Evolutionary conservation across 192 early-diverging fungal species (phyloP), one percentile per base, ranked within the genome.

Genomic region (Oehlia diaphana): DNA sequence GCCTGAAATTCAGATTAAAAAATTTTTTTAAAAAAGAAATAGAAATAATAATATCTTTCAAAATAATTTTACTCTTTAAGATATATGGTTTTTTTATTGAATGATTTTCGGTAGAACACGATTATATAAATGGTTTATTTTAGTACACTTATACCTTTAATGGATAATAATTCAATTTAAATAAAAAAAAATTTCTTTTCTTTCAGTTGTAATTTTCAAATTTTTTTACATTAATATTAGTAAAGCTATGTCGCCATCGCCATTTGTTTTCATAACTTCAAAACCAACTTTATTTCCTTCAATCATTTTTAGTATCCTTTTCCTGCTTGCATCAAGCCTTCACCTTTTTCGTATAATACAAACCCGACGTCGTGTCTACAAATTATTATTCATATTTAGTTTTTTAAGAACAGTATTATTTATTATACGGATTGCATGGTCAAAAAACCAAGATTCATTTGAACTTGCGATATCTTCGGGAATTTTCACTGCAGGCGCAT

Each of bases 291-390:
- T 73, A n/a, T 4, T 6, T 47, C 42, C 39, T 7, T 50, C 71
- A 53, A 73, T 50, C 8, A 50, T 50, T 23, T 73, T 73, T 6
- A 58, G 39, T 12, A 31, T 73, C 37, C 44, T 73, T 50, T 73
- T 73, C 44, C 2, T 26, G 6, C 14, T 31, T 12, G 14, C 47
- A 50, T 12, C 39, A 50, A 0, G 8, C n/a, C 47, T 73, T 42
- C 71, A 73, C 7, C 39, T 73, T 50, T 53, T 58, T 53, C 71
- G 71, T 19, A 42, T 73, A 23, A 33, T 58, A 73, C 37, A 73
- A 50, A 26, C n/a, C 5, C 31, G 39, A 12, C 39, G 71, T 23
- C 39, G 21, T 42, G 9, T 42, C 3, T 73, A 42, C 39, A 9
- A 26, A 21, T 73, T 47, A 12, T 53, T 73, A 31, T 50, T 50